Evolutionary conservation across 805 yeast genomes (phyloP).

Genomic region (Candida corydali): DNA sequence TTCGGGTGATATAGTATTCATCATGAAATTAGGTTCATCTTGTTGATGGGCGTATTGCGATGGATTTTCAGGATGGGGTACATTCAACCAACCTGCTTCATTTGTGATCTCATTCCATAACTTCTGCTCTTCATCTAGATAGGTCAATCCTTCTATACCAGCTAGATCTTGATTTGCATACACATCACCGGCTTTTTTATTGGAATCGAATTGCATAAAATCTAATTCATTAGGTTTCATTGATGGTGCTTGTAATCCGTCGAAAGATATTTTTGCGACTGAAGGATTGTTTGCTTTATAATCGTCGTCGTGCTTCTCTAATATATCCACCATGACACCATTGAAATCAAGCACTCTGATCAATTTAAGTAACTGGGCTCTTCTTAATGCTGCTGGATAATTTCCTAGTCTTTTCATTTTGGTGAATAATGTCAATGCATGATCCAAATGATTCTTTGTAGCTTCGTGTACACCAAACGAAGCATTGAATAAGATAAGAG

Average conservation of each 20-base stretch:
- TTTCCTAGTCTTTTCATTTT: slow-evolving; percentile 75
- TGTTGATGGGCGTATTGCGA: background rate
- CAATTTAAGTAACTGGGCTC: slow-evolving; percentile 66
- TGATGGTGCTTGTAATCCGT: slow-evolving; percentile 5
- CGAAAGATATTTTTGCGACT: background rate
- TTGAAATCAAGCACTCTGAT: slow-evolving; percentile 65
- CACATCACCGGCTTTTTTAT: slow-evolving; percentile 20
- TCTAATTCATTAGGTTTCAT: slow-evolving; percentile 17
- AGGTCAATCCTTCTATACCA: slow-evolving; percentile 41
- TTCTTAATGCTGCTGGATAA: slow-evolving; percentile 72
- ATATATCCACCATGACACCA: slow-evolving; percentile 55
- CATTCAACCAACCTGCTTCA: slow-evolving; percentile 70
- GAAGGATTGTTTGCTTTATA: background rate
- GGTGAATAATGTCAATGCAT: slow-evolving; percentile 64
- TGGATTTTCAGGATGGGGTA: slow-evolving; percentile 12
- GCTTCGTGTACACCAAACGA: slow-evolving; percentile 82
- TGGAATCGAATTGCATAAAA: slow-evolving; percentile 17
- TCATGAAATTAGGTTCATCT: slow-evolving; percentile 5
- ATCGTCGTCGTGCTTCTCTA: slow-evolving; percentile 55
- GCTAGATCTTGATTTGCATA: slow-evolving; percentile 34
- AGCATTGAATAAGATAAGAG: slow-evolving; percentile 67
- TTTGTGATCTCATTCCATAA: slow-evolving; percentile 76
- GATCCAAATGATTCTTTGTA: slow-evolving; percentile 66
- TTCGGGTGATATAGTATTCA: slow-evolving; percentile 1
- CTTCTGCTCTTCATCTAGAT: slow-evolving; percentile 42